Evolutionary conservation across 768 basidiomycete genomes (phyloP), one percentile per base, ranked within the genome.

Genomic region (Cubamyces lactineus): DNA sequence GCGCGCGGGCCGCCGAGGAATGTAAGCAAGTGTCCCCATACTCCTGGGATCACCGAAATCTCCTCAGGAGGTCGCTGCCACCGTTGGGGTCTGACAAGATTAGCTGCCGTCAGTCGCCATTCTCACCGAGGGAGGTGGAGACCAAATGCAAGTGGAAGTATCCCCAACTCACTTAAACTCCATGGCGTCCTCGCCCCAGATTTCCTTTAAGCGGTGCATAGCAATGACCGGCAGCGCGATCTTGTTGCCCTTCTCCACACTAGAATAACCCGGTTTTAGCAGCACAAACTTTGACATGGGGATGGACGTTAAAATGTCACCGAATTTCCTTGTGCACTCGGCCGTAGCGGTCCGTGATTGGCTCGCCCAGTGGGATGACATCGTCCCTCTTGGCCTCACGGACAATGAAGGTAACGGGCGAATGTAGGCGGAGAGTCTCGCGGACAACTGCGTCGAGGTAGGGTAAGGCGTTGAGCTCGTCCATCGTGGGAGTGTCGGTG

Each of bases 361-460:
- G 75, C 41, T 59, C 64, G 41, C 64, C 65, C 1, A 86, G 74
- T 16, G 89, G 86, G 46, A 90, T 80, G 51, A 79, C 73, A 57
- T 85, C 85, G 64, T 76, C 79, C 62, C 66, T 48, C 21, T 51
- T 75, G 64, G 57, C 78, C 68, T 81, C 77, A 2, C 88, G 78
- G 75, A 82, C 80, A 0, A 79, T 80, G 16, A 63, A 65, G 0
- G 79, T 73, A 2, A 88, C 80, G 0, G 86, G 85, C 0, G 85
- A 55, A 62, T 88, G 78, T 0, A 86, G 48, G 0, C 88, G 81
- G 57, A 89, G 71, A 0, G 80, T 83, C 73, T 89, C 88, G 7
- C 82, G 80, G 1, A 87, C 77, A 12, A 88, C 80, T 19, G 76
- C 77, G 63, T 91, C 91, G 19, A 92, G 83, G 67, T 88, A 91